Evolutionary conservation across 2,329 filamentous ascomycete species (phyloP).

Genomic region (Penicillium sp.): DNA sequence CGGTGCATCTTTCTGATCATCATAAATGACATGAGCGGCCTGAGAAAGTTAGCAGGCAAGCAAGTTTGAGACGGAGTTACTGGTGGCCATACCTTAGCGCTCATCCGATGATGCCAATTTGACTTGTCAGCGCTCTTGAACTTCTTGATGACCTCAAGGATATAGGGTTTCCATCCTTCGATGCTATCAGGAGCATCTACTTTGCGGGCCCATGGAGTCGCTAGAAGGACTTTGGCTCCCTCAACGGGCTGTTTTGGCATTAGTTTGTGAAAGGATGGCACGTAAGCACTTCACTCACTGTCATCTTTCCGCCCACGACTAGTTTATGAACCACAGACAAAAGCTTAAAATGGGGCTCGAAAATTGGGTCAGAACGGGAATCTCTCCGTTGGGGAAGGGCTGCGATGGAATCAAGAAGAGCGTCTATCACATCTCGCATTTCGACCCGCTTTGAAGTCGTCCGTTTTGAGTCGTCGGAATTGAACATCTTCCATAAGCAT

Average conservation of each 20-base stretch:
- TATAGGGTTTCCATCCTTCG: constrained; percentile 59
- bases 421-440: constrained; percentile 53
- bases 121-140: constrained; percentile 75
- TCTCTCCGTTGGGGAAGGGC: constrained; percentile 61
- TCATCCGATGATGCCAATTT: constrained; percentile 93
- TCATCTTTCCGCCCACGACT: constrained; percentile 53
- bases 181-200: constrained; percentile 48
- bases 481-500: constrained; percentile 70
- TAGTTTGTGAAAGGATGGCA: constrained; percentile 3
- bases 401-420: constrained; percentile 60
- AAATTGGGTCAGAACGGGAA: constrained; percentile 66
- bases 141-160: constrained; percentile 57
- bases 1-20: constrained; percentile 52
- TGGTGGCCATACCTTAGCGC: constrained; percentile 62
- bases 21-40: constrained; percentile 60
- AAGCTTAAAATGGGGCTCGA: constrained; percentile 92
- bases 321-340: constrained; percentile 80
- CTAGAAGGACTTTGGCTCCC: constrained; percentile 50
- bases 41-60: constrained; percentile 36
- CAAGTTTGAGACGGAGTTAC: not conserved
- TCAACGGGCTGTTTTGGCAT: constrained; percentile 42
- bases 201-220: constrained; percentile 56
- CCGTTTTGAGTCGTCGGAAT: constrained; percentile 43
- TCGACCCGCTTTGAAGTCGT: constrained; percentile 35
- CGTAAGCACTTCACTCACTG: constrained; percentile 34